Conservation (phyloP, 78 protist species). For the Goniomonas avonlea region DNA sequence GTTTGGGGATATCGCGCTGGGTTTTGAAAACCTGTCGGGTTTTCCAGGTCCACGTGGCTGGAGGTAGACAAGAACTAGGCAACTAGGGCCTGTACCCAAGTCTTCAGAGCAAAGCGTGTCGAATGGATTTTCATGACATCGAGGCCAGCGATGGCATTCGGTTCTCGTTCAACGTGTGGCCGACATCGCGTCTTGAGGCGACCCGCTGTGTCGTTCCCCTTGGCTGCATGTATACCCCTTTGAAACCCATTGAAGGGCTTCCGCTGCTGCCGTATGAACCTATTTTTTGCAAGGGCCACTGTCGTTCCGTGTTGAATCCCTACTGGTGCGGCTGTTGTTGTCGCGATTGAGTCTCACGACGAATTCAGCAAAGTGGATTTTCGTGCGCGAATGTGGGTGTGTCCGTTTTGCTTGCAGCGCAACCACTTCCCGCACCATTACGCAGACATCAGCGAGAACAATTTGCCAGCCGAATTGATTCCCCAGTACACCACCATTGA, state of each 20-base stretch:
- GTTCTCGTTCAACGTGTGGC: slow-evolving; percentile 79
- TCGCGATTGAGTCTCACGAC: not conserved
- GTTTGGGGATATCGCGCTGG: no score
- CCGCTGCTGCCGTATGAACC: slow-evolving; percentile 80
- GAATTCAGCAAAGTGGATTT: slow-evolving; percentile 54
- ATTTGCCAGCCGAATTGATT: slow-evolving; percentile 84
- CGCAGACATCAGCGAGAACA: slow-evolving; percentile 52
- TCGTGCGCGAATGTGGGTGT: slow-evolving; percentile 58
- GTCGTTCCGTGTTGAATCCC: slow-evolving; percentile 81
- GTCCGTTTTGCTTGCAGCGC: slow-evolving; percentile 83
- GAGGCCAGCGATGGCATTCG: slow-evolving; percentile 73
- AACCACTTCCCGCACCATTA: slow-evolving; percentile 87
- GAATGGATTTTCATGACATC: no score
- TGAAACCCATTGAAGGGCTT: slow-evolving; percentile 50
- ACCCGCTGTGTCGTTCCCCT: slow-evolving; percentile 82
- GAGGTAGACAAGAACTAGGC: no score
- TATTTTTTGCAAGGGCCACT: slow-evolving; percentile 60
- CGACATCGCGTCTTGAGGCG: slow-evolving; percentile 59
- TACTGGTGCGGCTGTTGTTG: slow-evolving; percentile 59
- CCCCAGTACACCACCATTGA: slow-evolving; percentile 72
- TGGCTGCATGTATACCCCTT: slow-evolving; percentile 88
- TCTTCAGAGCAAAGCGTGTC: no score
- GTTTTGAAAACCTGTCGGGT: no score
- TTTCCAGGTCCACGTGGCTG: no score
- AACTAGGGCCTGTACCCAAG: no score